Conservation (phyloP, 768 basidiomycete species). For the Daedaleopsis nitida region DNA sequence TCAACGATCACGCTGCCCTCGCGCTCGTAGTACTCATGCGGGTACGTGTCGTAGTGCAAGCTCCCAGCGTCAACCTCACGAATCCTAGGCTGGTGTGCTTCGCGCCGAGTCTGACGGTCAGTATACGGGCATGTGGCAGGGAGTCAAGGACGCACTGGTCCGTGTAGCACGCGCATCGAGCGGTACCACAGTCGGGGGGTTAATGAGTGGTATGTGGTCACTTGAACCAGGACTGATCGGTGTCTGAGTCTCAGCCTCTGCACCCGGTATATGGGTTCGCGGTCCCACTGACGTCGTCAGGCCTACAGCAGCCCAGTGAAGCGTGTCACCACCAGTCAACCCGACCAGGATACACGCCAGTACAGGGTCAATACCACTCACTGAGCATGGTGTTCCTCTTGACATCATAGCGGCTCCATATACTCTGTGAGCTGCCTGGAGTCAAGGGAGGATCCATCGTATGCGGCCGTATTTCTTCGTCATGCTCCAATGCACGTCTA, state of each 20-base stretch:
- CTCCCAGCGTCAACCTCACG: neutral
- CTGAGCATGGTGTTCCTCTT: neutral
- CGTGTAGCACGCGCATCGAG: too few species aligned
- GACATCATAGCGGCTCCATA: neutral
- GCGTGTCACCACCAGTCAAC: neutral
- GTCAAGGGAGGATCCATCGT: neutral
- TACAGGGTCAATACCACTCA: neutral
- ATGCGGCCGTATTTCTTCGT: neutral
- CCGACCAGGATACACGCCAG: neutral
- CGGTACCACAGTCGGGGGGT: neutral
- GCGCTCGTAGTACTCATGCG: neutral
- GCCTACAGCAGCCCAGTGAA: neutral
- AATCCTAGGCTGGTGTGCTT: neutral
- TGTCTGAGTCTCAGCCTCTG: neutral
- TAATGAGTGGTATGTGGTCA: neutral
- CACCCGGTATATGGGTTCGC: neutral
- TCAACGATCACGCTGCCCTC: neutral
- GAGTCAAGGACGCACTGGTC: neutral
- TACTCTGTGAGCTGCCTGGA: neutral
- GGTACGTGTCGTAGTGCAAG: neutral
- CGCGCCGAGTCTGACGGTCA: too few species aligned
- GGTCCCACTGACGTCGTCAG: neutral
- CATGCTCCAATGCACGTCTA: neutral
- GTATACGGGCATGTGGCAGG: neutral
- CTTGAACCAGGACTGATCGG: neutral